Evolutionary conservation across 768 basidiomycete species (phyloP).

Genomic region (Suillus plorans): DNA sequence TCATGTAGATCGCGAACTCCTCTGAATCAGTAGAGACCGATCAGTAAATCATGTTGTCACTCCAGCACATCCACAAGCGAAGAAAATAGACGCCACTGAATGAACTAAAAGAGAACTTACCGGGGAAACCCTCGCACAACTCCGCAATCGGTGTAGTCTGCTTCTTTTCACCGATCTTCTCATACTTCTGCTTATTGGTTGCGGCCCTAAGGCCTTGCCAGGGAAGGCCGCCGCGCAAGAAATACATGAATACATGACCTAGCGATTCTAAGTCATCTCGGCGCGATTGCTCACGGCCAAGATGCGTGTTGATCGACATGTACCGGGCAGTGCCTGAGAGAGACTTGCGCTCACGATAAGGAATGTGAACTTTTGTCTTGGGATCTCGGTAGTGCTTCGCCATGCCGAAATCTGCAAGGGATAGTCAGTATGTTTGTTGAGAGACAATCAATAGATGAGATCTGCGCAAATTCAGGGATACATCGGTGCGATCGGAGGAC

Average conservation of each 20-base stretch:
- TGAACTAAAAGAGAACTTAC: constrained; percentile 35
- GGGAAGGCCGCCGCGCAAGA: constrained; percentile 91
- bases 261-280: constrained; percentile 96
- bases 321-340: constrained; percentile 96
- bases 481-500: constrained; percentile 8
- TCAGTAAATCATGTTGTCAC: not conserved
- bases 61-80: not conserved
- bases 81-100: constrained; percentile 1
- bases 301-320: constrained; percentile 99
- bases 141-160: constrained; percentile 91
- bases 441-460: not conserved
- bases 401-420: constrained; percentile 89
- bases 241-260: constrained; percentile 99
- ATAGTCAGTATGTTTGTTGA: constrained; percentile 4
- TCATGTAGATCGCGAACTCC: constrained; percentile 98
- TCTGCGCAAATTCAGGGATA: not conserved
- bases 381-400: constrained; percentile 99
- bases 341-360: constrained; percentile 98
- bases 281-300: constrained; percentile 92
- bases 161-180: constrained; percentile 99
- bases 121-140: constrained; percentile 95
- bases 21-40: constrained; percentile 46
- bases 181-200: constrained; percentile 99
- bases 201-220: constrained; percentile 98
- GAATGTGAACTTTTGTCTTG: constrained; percentile 96